Evolutionary conservation across 2,329 filamentous ascomycete genomes (phyloP).

Genomic region (Paraphaeosphaeria minitans): DNA sequence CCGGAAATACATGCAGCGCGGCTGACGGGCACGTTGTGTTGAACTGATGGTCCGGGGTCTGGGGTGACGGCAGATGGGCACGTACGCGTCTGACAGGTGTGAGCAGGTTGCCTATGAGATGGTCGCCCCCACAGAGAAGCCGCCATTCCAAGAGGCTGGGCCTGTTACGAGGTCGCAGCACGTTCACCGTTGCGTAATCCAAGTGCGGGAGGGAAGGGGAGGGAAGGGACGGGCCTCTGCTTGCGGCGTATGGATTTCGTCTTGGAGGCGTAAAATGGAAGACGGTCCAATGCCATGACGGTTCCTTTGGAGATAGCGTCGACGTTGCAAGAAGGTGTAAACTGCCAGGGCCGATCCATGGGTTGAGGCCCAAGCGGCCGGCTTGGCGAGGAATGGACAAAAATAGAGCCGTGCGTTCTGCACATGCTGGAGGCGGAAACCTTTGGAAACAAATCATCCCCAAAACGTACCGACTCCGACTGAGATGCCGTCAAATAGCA

Average conservation of each 20-base stretch:
- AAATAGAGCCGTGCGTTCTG: constrained; percentile 31
- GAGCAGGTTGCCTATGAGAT: not conserved
- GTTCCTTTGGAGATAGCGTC: not conserved
- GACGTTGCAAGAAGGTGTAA: constrained; percentile 8
- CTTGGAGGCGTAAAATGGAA: not conserved
- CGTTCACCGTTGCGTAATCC: constrained; percentile 6
- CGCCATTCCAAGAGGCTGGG: not conserved
- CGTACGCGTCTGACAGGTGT: constrained; percentile 5
- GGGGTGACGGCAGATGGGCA: constrained; percentile 9
- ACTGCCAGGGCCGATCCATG: constrained; percentile 15
- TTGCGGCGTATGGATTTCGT: constrained; percentile 13
- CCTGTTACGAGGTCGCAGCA: constrained; percentile 1
- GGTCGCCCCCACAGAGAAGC: not conserved
- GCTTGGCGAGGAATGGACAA: constrained; percentile 18
- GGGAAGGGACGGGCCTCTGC: constrained; percentile 22
- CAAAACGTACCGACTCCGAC: not conserved
- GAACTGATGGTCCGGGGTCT: constrained; percentile 31
- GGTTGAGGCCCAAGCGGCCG: not conserved
- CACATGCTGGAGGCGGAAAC: constrained; percentile 17
- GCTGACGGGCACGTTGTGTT: constrained; percentile 19
- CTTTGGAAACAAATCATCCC: constrained; percentile 27
- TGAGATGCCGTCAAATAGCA: constrained; percentile 15
- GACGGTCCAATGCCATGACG: not conserved
- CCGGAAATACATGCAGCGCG: constrained; percentile 16
- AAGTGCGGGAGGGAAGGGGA: constrained; percentile 22